Conservation (phyloP, 1,284 basidiomycete genomes). For the Phellopilus nigrolimitatus region DNA sequence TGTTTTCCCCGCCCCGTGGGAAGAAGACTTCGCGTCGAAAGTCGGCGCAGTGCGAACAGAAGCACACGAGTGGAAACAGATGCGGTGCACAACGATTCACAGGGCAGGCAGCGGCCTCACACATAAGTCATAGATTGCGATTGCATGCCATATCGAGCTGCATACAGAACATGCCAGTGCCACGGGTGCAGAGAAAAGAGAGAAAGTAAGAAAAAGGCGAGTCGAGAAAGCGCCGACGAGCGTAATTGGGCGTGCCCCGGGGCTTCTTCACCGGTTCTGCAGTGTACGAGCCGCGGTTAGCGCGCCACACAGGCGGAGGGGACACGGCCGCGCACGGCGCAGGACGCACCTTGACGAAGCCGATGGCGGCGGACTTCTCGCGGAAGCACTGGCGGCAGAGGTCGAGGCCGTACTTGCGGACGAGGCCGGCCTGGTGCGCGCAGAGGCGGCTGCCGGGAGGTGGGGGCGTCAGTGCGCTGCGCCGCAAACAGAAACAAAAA, state of each 20-base stretch:
- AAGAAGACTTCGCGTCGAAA: too few species aligned
- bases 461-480: not conserved
- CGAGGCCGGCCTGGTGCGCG: slow-evolving; percentile 93
- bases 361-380: slow-evolving; percentile 90
- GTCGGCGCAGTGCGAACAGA: too few species aligned
- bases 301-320: slow-evolving; percentile 55
- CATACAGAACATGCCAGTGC: slow-evolving; percentile 6
- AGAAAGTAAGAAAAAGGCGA: not conserved
- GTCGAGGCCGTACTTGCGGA: slow-evolving; percentile 92
- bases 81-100: too few species aligned
- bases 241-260: slow-evolving; percentile 55
- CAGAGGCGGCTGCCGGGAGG: slow-evolving; percentile 74
- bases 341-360: slow-evolving; percentile 84
- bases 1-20: too few species aligned
- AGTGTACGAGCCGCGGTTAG: not conserved
- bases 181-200: slow-evolving; percentile 1
- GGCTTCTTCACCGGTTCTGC: slow-evolving; percentile 44
- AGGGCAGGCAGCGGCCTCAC: not conserved
- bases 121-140: not conserved
- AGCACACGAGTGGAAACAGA: too few species aligned
- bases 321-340: slow-evolving; percentile 27
- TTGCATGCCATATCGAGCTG: not conserved
- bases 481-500: not conserved
- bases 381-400: slow-evolving; percentile 98
- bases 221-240: not conserved